Percentiles rank a stretch among this genome's conserved stretches.
These are phyloP conservation scores for Phoma herbarum DNA, from an alignment of 2,329 filamentous ascomycete genomes.

Conservation along the genomic window DNA sequence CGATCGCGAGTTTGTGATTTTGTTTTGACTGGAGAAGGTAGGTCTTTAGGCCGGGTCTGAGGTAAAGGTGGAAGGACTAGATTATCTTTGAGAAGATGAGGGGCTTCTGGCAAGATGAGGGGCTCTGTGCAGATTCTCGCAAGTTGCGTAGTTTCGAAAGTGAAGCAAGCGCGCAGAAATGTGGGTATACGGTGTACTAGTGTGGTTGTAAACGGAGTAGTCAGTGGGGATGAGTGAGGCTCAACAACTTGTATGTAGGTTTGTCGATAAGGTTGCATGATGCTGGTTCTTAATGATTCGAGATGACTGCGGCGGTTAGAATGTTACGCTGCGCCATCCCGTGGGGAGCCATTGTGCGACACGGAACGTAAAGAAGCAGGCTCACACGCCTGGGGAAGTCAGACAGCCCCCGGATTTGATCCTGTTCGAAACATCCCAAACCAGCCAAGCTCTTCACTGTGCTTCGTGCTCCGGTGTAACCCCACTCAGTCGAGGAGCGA, in stretches of 20 bases:
- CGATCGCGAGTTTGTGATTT: not conserved
- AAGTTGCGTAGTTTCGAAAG: conserved; percentile 14
- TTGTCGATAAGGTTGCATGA: conserved; percentile 13
- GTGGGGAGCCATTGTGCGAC: conserved; percentile 21
- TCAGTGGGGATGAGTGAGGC: conserved; percentile 16
- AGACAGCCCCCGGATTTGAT: not conserved
- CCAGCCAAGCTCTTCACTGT: conserved; percentile 1
- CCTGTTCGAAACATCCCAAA: conserved; percentile 4
- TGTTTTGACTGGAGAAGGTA: not conserved
- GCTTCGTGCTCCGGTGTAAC: not conserved
- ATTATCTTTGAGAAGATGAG: not conserved
- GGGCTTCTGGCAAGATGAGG: conserved; percentile 2
- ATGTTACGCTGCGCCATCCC: conserved; percentile 6
- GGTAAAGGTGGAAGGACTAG: not conserved
- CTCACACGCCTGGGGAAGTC: conserved; percentile 12
- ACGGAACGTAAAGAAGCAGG: conserved; percentile 9
- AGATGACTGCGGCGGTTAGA: not conserved
- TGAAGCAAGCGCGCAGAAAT: conserved; percentile 17
- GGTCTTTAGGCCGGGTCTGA: not conserved
- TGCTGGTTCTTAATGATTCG: conserved; percentile 7
- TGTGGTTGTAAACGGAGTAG: conserved; percentile 11
- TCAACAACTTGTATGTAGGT: conserved; percentile 23
- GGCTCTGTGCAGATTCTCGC: conserved; percentile 13
- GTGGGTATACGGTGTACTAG: conserved; percentile 23
- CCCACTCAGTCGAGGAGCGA: not conserved